Percentiles rank a stretch among this genome's conserved stretches.
These are phyloP conservation scores for Panaeolus papilionaceus DNA, from an alignment of 768 basidiomycete genomes.

Conservation along the genomic window DNA sequence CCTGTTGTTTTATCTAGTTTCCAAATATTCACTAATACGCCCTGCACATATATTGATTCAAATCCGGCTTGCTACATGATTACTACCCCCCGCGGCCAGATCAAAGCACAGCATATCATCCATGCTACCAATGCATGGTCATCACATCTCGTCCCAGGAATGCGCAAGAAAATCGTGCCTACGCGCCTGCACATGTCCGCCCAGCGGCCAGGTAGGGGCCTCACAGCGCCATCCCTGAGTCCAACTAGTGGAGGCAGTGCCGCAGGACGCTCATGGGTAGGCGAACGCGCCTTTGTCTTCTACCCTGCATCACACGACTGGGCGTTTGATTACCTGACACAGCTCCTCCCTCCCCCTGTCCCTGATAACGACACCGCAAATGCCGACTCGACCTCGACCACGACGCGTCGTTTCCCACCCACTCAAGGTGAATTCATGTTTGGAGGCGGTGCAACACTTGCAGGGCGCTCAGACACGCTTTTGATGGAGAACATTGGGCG, in stretches of 20 bases:
- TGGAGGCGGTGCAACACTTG: slow-evolving; percentile 58
- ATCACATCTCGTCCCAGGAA: slow-evolving; percentile 68
- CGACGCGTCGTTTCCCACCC: slow-evolving; percentile 25
- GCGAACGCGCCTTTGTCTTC: slow-evolving; percentile 65
- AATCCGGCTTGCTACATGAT: slow-evolving; percentile 51
- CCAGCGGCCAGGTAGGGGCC: slow-evolving; percentile 48
- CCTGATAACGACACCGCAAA: slow-evolving; percentile 2
- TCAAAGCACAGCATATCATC: slow-evolving; percentile 67
- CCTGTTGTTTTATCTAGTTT: slow-evolving; percentile 47
- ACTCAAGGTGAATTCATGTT: slow-evolving; percentile 63
- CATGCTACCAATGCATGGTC: slow-evolving; percentile 89
- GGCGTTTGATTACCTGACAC: slow-evolving; percentile 75
- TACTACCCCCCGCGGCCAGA: slow-evolving; percentile 63
- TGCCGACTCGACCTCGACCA: slow-evolving; percentile 8
- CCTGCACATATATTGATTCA: slow-evolving; percentile 58
- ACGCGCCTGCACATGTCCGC: slow-evolving; percentile 67
- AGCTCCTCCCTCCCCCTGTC: slow-evolving; percentile 42
- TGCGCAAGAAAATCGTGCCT: slow-evolving; percentile 70
- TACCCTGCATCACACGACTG: slow-evolving; percentile 45
- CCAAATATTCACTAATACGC: slow-evolving; percentile 62
- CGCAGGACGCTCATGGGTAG: slow-evolving; percentile 36
- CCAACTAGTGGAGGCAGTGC: background rate
- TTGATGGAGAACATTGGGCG: slow-evolving; percentile 43
- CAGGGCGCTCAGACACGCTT: slow-evolving; percentile 32
- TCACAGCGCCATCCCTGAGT: slow-evolving; percentile 6